Percentiles rank a stretch among this genome's conserved stretches.
Conservation (phyloP, 78 protist genomes). For the Reticulomyxa filosa region DNA sequence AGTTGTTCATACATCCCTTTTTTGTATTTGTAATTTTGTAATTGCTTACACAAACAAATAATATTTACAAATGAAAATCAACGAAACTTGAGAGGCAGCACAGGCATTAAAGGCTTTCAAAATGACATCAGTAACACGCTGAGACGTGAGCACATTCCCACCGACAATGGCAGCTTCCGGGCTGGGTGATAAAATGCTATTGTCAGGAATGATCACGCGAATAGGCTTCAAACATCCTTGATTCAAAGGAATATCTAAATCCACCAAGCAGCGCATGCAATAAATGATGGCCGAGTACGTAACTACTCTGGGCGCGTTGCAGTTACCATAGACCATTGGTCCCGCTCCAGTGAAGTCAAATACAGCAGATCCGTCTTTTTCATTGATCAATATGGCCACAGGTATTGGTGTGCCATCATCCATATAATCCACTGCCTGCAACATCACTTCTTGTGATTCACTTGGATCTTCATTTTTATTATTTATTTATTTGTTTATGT, state of each 20-base stretch:
- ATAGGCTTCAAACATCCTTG: slow-evolving; percentile 60
- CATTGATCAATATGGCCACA: slow-evolving; percentile 36
- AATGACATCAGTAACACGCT: slow-evolving; percentile 68
- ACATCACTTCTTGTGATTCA: no score
- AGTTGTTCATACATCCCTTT: slow-evolving; percentile 85
- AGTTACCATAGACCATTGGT: slow-evolving; percentile 49
- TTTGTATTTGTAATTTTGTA: no score
- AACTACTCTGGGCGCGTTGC: slow-evolving; percentile 65
- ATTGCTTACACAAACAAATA: no score
- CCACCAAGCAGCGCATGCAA: slow-evolving; percentile 56
- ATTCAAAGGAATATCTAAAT: slow-evolving; percentile 67
- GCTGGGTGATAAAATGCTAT: slow-evolving; percentile 40
- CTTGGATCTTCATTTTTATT: no score
- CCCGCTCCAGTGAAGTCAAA: slow-evolving; percentile 68
- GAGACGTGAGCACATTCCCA: slow-evolving; percentile 79
- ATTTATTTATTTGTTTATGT: no score
- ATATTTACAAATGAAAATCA: slow-evolving; percentile 14
- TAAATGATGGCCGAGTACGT: slow-evolving; percentile 60
- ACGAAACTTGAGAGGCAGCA: slow-evolving; percentile 31
- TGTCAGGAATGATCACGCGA: slow-evolving; percentile 26
- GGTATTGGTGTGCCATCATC: slow-evolving; percentile 72
- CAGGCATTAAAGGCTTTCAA: slow-evolving; percentile 49
- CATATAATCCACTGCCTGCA: slow-evolving; percentile 56
- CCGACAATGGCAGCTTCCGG: slow-evolving; percentile 70
- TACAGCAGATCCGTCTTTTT: slow-evolving; percentile 11